Base-by-base conservation (phyloP, 2,329 filamentous ascomycete genomes). In the Myriangium duriaei region DNA sequence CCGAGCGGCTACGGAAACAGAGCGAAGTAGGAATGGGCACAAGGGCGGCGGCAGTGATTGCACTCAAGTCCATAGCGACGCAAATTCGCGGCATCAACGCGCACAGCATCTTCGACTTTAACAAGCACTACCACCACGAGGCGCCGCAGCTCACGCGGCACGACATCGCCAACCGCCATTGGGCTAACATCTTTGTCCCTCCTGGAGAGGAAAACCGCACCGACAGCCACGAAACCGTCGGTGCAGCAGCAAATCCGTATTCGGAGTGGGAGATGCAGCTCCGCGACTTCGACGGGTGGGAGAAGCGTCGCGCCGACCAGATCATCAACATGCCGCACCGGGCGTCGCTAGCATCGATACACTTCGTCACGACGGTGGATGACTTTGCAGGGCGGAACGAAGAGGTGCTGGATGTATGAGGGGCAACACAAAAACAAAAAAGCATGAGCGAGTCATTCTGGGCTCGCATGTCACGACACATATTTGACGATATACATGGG, bases 91-190 rank as follows among this genome's bases (percentile, higher is more conserved):
- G 28, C 4, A 14, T 39, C 10, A 30, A 19, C 17, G 36, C 36
- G 17, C 32, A 32, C 36, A 39, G 36, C 30, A 39, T 39, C 13
- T 39, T 39, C 36, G 36, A 39, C 19, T 33, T 32, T 19, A 30
- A 19, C 10, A 39, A 39, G 17, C 36, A 30, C 14, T 7, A 30
- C 10, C 29, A 39, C 17, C 36, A 39, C 16, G 29, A 32, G 3
- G 30, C 36, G 2, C 21, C 21, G 21, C n/a, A n/a, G n/a, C n/a
- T n/a, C n/a, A 28, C 32, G 17, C 36, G 36, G 9, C 36, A 29
- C 5, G 36, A 39, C 16, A 16, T 39, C 10, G 36, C 32, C 12
- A 39, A 39, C 15, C 36, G 32, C 16, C 36, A 39, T 16, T 39
- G 36, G 36, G 36, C 36, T 19, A 30, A 15, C 10, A 30, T 39